Conservation (phyloP, 139 green algal species). For the Eudorina sp. region DNA sequence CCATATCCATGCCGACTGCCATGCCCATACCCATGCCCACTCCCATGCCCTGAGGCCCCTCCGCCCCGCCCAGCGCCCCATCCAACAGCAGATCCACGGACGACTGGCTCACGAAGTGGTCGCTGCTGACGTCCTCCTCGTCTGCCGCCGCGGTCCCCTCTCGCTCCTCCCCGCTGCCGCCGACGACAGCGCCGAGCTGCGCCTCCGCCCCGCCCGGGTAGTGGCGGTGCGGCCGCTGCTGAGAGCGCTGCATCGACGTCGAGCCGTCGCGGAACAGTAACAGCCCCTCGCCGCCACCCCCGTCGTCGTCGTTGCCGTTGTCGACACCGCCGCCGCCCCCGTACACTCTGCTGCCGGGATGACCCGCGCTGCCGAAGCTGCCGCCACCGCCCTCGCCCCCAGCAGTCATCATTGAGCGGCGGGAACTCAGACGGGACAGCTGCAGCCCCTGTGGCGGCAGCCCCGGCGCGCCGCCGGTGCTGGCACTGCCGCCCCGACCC, state of each 20-base stretch:
- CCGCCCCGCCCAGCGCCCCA: too few species aligned
- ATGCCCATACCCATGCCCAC: not conserved
- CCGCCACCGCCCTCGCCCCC: not conserved
- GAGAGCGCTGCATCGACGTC: not conserved
- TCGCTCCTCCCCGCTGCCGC: not conserved
- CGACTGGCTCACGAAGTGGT: not conserved
- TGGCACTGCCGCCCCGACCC: not conserved
- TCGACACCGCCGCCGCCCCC: not conserved
- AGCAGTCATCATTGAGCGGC: not conserved
- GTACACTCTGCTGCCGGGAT: not conserved
- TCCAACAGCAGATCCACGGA: not conserved
- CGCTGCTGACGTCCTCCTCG: not conserved
- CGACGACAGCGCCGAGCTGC: not conserved
- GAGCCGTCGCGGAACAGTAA: not conserved
- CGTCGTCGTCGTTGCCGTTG: not conserved
- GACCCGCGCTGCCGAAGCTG: too few species aligned
- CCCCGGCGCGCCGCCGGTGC: not conserved
- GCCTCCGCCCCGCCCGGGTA: not conserved
- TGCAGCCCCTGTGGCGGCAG: not conserved
- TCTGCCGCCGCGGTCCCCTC: not conserved
- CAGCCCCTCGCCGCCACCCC: not conserved
- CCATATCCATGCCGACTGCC: not conserved
- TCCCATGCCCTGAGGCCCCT: too few species aligned
- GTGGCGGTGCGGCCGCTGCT: not conserved
- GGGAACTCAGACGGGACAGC: not conserved